Evolutionary conservation across 768 basidiomycete species (phyloP).

Genomic region (Suillus variegatus): DNA sequence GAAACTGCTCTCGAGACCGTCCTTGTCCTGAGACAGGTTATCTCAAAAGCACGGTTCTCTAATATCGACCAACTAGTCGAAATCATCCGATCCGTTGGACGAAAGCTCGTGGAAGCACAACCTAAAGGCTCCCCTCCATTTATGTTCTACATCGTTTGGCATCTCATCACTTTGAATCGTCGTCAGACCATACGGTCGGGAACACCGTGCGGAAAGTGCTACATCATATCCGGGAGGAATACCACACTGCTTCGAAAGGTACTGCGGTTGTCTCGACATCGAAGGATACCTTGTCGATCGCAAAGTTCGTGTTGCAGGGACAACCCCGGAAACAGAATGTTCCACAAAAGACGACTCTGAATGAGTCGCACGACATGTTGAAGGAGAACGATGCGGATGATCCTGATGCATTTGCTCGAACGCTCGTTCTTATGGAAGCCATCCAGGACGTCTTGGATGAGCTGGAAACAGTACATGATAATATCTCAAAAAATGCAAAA

Average conservation of each 20-base stretch:
- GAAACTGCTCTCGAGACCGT: slow-evolving; percentile 89
- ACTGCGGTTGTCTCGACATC: slow-evolving; percentile 38
- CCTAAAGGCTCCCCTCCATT: slow-evolving; percentile 73
- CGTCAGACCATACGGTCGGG: slow-evolving; percentile 87
- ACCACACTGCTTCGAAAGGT: slow-evolving; percentile 72
- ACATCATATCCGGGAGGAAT: slow-evolving; percentile 95
- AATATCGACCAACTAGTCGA: slow-evolving; percentile 84
- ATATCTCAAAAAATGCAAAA: slow-evolving; percentile 89
- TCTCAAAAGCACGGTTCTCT: slow-evolving; percentile 82
- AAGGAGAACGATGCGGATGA: slow-evolving; percentile 75
- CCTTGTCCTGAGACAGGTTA: slow-evolving; percentile 84
- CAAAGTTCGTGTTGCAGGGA: slow-evolving; percentile 81
- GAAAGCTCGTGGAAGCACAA: slow-evolving; percentile 84
- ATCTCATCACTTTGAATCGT: slow-evolving; percentile 7
- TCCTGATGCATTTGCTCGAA: slow-evolving; percentile 74
- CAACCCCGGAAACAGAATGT: slow-evolving; percentile 57
- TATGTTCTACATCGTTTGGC: slow-evolving; percentile 11
- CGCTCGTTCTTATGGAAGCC: slow-evolving; percentile 90
- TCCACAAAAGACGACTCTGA: slow-evolving; percentile 36
- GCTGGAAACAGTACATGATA: slow-evolving; percentile 93
- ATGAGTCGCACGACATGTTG: slow-evolving; percentile 55
- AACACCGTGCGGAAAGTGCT: slow-evolving; percentile 93
- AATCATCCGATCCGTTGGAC: slow-evolving; percentile 78
- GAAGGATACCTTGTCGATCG: slow-evolving; percentile 62
- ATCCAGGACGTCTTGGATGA: slow-evolving; percentile 97